Conservation (phyloP, 306 rosid genomes). For the Rosa rugosa region DNA sequence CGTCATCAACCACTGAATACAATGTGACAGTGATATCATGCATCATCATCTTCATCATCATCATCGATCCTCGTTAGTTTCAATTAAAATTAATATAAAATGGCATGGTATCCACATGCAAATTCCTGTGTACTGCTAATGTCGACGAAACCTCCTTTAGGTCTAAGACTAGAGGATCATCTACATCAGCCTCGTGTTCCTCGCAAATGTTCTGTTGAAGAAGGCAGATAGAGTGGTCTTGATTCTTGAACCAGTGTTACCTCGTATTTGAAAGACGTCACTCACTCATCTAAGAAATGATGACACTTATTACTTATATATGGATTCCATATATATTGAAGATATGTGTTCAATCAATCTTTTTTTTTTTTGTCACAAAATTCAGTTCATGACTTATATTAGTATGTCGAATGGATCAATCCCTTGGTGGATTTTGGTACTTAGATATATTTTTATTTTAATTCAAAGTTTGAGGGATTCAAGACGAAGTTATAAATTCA, state of each 20-base stretch:
- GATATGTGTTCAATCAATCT: not conserved
- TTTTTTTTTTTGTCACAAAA: not conserved
- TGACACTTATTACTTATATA: not conserved
- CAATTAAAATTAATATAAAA: not conserved
- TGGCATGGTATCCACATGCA: not conserved
- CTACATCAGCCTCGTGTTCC: not conserved
- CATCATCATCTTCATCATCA: not conserved
- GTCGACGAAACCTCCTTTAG: not conserved
- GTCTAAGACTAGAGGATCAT: not conserved
- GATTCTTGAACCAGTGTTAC: not conserved
- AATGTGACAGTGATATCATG: not conserved
- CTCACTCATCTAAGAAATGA: not conserved
- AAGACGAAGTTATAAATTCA: too few relatives aligned
- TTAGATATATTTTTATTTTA: too few relatives aligned
- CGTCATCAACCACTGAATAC: constrained; percentile 4
- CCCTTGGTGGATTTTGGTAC: too few relatives aligned
- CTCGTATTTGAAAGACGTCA: not conserved
- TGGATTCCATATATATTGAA: not conserved
- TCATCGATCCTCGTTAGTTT: not conserved
- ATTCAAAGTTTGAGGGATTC: too few relatives aligned
- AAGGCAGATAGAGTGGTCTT: not conserved
- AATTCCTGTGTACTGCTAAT: not conserved
- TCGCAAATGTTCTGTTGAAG: not conserved
- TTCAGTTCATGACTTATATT: too few relatives aligned
- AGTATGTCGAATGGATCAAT: too few relatives aligned